phyloP scores from a whole-genome alignment of 2,329 filamentous ascomycete species.

The Torrubiellomyces zombiae region DNA sequence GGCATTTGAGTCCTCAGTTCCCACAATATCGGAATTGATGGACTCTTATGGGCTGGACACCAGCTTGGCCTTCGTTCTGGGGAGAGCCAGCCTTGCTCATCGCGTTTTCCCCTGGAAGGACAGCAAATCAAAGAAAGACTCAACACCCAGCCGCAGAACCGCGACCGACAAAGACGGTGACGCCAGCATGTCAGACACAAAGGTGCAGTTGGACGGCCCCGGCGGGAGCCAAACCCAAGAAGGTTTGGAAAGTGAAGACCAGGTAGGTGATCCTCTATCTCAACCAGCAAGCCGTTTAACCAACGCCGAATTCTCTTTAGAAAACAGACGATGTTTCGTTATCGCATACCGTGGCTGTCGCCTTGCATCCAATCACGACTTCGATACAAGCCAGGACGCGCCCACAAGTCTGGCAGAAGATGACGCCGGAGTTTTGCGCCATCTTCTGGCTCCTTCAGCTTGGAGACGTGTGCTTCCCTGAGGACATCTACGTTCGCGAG shows the following conservation, averaged over 20 bases:
- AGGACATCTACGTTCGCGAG: constrained; percentile 63
- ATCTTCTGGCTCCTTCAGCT: constrained; percentile 86
- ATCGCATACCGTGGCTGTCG: constrained; percentile 12
- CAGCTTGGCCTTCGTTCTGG: constrained; percentile 71
- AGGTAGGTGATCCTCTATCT: constrained; percentile 14
- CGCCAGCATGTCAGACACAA: constrained; percentile 28
- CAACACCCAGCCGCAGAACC: constrained; percentile 10
- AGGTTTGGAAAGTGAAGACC: constrained; percentile 13
- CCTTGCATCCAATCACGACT: constrained; percentile 55
- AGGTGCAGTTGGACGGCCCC: constrained; percentile 10
- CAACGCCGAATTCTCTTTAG: too few relatives aligned
- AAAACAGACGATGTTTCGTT: constrained; percentile 18
- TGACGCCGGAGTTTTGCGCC: constrained; percentile 70
- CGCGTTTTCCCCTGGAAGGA: constrained; percentile 33
- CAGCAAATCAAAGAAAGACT: constrained; percentile 12
- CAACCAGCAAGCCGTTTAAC: too few relatives aligned
- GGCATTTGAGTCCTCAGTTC: constrained; percentile 66
- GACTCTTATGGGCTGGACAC: constrained; percentile 64
- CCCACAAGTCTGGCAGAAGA: constrained; percentile 45
- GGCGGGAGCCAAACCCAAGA: constrained; percentile 13
- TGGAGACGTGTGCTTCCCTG: constrained; percentile 63
- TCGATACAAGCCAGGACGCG: constrained; percentile 46
- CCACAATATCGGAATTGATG: constrained; percentile 57
- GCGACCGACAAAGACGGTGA: constrained; percentile 39
- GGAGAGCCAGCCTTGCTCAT: constrained; percentile 55